phyloP scores from a whole-genome alignment of 2,329 filamentous ascomycete species.

The Colletotrichum sp. region DNA sequence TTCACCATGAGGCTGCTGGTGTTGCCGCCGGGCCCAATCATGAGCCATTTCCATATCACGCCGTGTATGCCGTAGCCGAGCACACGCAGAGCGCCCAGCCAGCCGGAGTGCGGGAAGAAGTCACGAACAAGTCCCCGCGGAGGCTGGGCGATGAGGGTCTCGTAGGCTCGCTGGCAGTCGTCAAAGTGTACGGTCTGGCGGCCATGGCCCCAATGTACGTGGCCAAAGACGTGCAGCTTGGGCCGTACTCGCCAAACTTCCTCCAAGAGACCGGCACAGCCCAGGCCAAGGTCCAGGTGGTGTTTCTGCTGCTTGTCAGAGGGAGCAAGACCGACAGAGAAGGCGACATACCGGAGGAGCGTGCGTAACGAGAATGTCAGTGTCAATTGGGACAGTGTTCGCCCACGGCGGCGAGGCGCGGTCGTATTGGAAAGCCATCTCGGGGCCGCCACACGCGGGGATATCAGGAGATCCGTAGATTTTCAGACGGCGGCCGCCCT shows the following conservation, averaged over 20 bases:
- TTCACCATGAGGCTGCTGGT: constrained; percentile 61
- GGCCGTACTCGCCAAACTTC: constrained; percentile 80
- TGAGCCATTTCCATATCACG: constrained; percentile 61
- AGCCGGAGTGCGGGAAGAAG: constrained; percentile 48
- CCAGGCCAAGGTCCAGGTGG: constrained; percentile 73
- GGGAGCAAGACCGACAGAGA: not conserved
- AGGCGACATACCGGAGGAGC: constrained; percentile 65
- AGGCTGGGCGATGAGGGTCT: constrained; percentile 60
- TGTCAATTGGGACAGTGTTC: constrained; percentile 71
- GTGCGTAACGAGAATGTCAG: constrained; percentile 83
- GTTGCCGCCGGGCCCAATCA: constrained; percentile 56
- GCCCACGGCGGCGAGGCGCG: constrained; percentile 72
- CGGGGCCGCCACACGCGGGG: constrained; percentile 72
- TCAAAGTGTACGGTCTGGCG: constrained; percentile 76
- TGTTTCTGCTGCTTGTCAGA: constrained; percentile 50
- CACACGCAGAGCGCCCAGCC: constrained; percentile 51
- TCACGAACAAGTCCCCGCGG: constrained; percentile 49
- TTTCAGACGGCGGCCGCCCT: constrained; percentile 62
- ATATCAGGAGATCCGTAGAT: constrained; percentile 86
- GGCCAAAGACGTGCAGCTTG: constrained; percentile 81
- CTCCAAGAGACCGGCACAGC: constrained; percentile 71
- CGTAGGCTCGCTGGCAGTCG: constrained; percentile 73
- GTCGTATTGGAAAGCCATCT: constrained; percentile 81
- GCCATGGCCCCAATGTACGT: constrained; percentile 80
- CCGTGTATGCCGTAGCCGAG: constrained; percentile 50